Percentiles rank a stretch among this genome's conserved stretches.
Evolutionary conservation across 108 stramenopile genomes (phyloP).

Genomic region (Aurantiochytrium sp.): DNA sequence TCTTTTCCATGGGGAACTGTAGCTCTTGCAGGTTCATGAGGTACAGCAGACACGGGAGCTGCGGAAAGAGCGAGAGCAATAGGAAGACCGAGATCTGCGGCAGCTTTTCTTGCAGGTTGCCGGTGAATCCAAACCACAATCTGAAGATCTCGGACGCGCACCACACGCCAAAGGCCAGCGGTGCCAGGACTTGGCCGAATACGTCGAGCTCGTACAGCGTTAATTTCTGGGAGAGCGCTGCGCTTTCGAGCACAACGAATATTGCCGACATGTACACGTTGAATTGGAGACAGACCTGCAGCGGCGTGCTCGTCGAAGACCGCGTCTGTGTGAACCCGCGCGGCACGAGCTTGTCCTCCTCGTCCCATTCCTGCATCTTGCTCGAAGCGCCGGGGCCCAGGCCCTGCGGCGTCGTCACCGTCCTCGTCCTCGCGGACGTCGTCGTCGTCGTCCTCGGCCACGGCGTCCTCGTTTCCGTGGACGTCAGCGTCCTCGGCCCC

Average conservation of each 20-base stretch:
- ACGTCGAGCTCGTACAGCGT: background rate
- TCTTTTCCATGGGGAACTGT: background rate
- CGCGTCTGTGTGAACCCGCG: background rate
- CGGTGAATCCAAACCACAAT: conserved; percentile 2
- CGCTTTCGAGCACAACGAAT: background rate
- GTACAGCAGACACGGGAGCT: conserved; percentile 12
- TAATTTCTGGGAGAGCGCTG: background rate
- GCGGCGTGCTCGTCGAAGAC: background rate
- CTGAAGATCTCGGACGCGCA: background rate
- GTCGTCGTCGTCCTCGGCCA: no score
- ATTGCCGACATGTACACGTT: conserved; percentile 22
- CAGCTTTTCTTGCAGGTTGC: background rate
- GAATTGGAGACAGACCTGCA: background rate
- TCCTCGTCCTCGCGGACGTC: no score
- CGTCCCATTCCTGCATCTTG: background rate
- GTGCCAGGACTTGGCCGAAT: background rate
- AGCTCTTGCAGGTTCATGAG: conserved; percentile 17
- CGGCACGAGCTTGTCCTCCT: background rate
- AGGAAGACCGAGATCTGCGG: conserved; percentile 17
- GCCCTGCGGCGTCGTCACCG: no score
- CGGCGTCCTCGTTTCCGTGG: no score
- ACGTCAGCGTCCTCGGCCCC: no score
- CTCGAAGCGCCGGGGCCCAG: background rate
- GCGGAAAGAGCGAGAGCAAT: background rate
- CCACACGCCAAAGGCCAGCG: background rate